Evolutionary conservation across 176 grass and related monocot species (phyloP), one percentile per base, ranked within the genome.

Genomic region (Tillandsia leiboldiana): DNA sequence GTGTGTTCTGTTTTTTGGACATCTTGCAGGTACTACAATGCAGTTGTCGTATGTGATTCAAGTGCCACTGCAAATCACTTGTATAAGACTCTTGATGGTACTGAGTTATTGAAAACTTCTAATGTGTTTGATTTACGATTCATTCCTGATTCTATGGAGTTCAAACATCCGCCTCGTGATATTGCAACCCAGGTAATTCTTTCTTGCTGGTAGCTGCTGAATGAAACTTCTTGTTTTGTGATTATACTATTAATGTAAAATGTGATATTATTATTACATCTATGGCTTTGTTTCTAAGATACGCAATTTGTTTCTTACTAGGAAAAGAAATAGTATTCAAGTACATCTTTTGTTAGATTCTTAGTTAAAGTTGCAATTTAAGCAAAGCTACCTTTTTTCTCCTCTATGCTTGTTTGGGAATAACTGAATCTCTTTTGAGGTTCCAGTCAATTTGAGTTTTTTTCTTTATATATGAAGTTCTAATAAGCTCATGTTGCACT

Each of bases 91-190:
- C 83, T 96, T 64, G 83, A 92, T 84, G 83, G 83, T 53, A 89
- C 86, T 3, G 92, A 92, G 64, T 76, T 96, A 24, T 82, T 96
- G 67, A 88, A 89, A 84, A 83, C 86, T 63, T 72, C 86, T 42
- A 96, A 96, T 82, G 81, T 83, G 5, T 92, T 96, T 18, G 86
- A 96, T 80, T 85, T 92, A 53, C 83, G 82, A 42, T 96, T 89
- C 66, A 85, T 96, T 83, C 76, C 86, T 50, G 83, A 92, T 63
- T 83, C 78, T 10, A 85, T 83, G 92, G 86, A 92, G 20, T 96
- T 96, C 65, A 89, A 84, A 72, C 73, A 87, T 68, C 79, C 76
- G 76, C 76, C 76, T 64, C 81, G 76, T 69, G 88, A 96, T 17
- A 22, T 85, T 52, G 79, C 86, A 71, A 92, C 73, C 17, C 86